Base-by-base conservation (phyloP, 164 flowering plant species). In the Dillenia suffruticosa region DNA sequence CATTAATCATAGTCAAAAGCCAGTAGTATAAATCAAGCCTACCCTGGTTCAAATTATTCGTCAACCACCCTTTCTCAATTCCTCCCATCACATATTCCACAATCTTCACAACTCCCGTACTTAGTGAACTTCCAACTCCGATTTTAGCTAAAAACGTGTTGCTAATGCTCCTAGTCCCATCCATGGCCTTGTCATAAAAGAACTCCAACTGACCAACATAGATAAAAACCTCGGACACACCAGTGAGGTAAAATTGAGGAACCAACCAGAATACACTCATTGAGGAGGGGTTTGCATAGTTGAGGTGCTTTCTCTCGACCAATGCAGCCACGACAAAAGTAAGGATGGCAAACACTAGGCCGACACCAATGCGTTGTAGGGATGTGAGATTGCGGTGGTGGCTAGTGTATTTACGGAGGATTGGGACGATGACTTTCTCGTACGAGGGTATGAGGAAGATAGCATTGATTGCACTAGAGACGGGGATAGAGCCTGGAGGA, bases 161-260 rank as follows among this genome's bases (percentile, higher is more conserved):
- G 59, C 91, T 79, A 2, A 87, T 67, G 68, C 96, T 87, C 49
- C 87, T 54, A 14, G 87, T 87, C 50, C 89, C 93, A n/a, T 89
- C 90, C 0, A 88, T 82, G 1, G 89, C 82, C 57, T 87, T 85
- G 49, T 87, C 82, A 61, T 89, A 89, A 70, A 87, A 89, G 59
- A 87, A 89, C 74, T 89, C 93, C 49, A 85, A 63, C 49, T 85
- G 89, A 0, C 96, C 96, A 5, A 87, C 90, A 60, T 82, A 82
- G 0, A 91, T 78, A 54, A 87, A 84, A 32, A 87, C 87, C 63
- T 87, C 88, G 0, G 89, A 88, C 14, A 64, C 74, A 0, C 93
- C 91, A 0, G 82, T 63, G 2, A 85, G 79, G 64, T 83, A 80
- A 65, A 62, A 81, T 67, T 87, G 96, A 0, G 93, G 91, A 22